A percentile compares a stretch with the other conserved stretches of the same genome.
phyloP scores from a whole-genome alignment of 1,284 basidiomycete genomes.

The Boletellus deceptivus region DNA sequence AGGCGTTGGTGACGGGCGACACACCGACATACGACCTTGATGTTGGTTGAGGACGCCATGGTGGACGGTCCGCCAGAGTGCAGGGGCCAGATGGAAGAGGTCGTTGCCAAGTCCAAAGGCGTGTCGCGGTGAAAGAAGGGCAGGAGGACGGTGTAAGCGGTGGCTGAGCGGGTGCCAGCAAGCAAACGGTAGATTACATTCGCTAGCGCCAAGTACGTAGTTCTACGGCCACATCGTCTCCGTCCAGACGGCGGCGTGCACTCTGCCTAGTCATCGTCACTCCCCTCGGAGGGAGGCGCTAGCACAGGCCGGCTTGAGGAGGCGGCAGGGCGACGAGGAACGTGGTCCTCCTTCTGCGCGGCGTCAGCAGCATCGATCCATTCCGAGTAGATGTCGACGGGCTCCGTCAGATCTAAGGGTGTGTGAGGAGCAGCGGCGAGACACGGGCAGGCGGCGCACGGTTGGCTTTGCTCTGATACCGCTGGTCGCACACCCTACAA shows the following conservation, averaged over 20 bases:
- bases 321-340: constrained; percentile 51
- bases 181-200: constrained; percentile 6
- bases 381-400: constrained; percentile 88
- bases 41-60: constrained; percentile 80
- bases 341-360: constrained; percentile 61
- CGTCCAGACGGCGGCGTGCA: background rate
- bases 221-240: constrained; percentile 1
- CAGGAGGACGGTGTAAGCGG: constrained; percentile 22
- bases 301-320: constrained; percentile 54
- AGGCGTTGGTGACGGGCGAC: constrained; percentile 30
- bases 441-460: constrained; percentile 49
- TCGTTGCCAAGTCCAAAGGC: constrained; percentile 7
- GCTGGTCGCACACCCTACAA: constrained; percentile 79
- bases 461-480: constrained; percentile 81
- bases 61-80: constrained; percentile 28
- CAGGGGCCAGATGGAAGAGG: constrained; percentile 14
- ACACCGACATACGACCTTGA: constrained; percentile 94
- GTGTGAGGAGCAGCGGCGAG: constrained; percentile 17
- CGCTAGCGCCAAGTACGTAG: background rate
- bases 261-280: constrained; percentile 40
- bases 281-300: constrained; percentile 37
- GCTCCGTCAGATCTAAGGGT: constrained; percentile 69
- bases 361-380: constrained; percentile 92
- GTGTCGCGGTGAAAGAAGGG: constrained; percentile 22
- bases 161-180: constrained; percentile 27